Conservation (phyloP, 176 grass and related monocot species). For the Lolium rigidum region DNA sequence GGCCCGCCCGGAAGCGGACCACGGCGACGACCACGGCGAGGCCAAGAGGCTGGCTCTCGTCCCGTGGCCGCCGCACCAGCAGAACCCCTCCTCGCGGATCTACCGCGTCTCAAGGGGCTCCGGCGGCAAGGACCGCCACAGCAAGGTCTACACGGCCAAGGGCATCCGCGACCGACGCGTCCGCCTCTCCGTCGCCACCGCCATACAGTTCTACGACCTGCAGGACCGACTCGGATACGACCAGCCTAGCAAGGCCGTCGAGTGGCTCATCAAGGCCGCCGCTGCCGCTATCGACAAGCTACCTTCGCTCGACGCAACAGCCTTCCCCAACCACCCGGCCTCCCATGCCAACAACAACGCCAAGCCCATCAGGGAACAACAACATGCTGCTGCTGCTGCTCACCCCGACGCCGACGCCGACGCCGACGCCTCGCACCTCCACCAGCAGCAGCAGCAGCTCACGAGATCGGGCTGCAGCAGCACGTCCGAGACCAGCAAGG, state of each 20-base stretch:
- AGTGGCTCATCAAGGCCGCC: constrained; percentile 91
- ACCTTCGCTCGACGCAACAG: constrained; percentile 47
- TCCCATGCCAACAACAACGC: background rate
- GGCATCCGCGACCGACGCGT: constrained; percentile 89
- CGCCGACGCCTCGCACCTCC: background rate
- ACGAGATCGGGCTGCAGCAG: constrained; percentile 78
- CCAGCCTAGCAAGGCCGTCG: constrained; percentile 91
- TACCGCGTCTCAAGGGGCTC: constrained; percentile 72
- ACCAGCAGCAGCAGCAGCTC: constrained; percentile 57
- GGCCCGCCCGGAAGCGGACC: background rate
- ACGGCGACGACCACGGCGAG: background rate
- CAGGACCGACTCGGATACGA: constrained; percentile 81
- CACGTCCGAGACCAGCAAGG: constrained; percentile 91
- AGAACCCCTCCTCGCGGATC: constrained; percentile 70
- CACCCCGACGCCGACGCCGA: background rate
- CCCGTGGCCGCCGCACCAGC: constrained; percentile 43
- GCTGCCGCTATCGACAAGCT: constrained; percentile 76
- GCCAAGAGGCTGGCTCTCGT: constrained; percentile 32
- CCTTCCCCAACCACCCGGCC: constrained; percentile 47
- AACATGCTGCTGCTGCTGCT: background rate
- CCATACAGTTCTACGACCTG: constrained; percentile 96
- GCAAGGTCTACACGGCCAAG: constrained; percentile 93
- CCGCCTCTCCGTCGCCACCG: constrained; percentile 75
- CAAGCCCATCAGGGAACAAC: background rate
- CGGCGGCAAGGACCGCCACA: constrained; percentile 85